Evolutionary conservation across 805 yeast genomes (phyloP).

Genomic region (Sugiyamaella qingdaonensis): DNA sequence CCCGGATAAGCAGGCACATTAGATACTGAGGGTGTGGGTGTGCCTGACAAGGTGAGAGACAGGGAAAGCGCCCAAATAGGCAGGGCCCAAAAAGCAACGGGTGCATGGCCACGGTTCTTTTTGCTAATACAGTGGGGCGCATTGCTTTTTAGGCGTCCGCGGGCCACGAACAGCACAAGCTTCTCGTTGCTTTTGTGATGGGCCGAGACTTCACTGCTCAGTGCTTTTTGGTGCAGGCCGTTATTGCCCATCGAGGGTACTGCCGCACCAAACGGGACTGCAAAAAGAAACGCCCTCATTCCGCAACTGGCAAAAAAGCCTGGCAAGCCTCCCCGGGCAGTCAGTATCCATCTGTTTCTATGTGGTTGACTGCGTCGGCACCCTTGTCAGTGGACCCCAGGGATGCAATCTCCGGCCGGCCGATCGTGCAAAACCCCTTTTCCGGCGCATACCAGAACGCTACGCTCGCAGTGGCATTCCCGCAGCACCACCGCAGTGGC

Average conservation of each 20-base stretch:
- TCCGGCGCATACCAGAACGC: no score
- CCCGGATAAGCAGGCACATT: background rate
- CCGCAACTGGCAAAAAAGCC: background rate
- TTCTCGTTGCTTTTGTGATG: background rate
- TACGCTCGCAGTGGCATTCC: no score
- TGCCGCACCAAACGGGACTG: background rate
- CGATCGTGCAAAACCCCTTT: no score
- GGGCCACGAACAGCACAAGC: background rate
- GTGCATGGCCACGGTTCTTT: background rate
- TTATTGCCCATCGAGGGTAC: background rate
- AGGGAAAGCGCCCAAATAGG: constrained; percentile 2
- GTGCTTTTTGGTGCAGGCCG: background rate
- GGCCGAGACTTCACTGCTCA: background rate
- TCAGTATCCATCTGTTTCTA: no score
- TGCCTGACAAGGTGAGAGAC: background rate
- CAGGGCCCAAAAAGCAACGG: background rate
- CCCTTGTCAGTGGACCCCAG: no score
- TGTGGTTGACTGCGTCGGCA: no score
- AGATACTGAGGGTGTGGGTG: background rate
- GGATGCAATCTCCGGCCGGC: no score
- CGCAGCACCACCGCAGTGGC: no score
- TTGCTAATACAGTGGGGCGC: background rate
- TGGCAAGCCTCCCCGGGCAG: no score
- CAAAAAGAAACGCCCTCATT: background rate
- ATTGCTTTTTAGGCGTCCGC: background rate